Evolutionary conservation across 495 filamentous ascomycete genomes (phyloP).

Genomic region (Viridothelium virens): DNA sequence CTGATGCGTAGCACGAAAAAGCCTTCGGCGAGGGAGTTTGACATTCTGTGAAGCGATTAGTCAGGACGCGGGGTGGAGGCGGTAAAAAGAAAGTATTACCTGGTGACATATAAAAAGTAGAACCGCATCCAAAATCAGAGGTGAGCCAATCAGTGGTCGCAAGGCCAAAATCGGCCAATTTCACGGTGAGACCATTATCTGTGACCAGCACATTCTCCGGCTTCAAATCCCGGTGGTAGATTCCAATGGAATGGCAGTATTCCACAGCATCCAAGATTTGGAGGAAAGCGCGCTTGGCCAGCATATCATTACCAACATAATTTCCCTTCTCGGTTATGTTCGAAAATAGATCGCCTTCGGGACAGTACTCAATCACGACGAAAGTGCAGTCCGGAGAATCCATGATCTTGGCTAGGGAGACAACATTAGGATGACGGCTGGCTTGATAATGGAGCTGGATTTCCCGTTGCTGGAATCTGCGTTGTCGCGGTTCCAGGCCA

Average conservation of each 20-base stretch:
- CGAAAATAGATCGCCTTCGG: slow-evolving; percentile 92
- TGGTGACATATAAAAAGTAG: slow-evolving; percentile 99
- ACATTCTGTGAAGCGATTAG: slow-evolving; percentile 60
- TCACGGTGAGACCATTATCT: slow-evolving; percentile 77
- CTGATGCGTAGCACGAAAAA: slow-evolving; percentile 76
- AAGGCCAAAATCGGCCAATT: slow-evolving; percentile 95
- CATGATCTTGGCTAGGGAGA: slow-evolving; percentile 89
- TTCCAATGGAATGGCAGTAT: slow-evolving; percentile 84
- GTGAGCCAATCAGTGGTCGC: slow-evolving; percentile 77
- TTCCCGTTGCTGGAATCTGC: slow-evolving; percentile 85
- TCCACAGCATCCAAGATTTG: slow-evolving; percentile 97
- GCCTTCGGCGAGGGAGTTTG: slow-evolving; percentile 75
- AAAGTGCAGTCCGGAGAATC: slow-evolving; percentile 89
- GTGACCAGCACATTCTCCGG: slow-evolving; percentile 96
- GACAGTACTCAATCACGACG: slow-evolving; percentile 95
- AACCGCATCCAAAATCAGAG: slow-evolving; percentile 94
- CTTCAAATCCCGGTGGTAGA: slow-evolving; percentile 97
- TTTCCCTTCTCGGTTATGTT: slow-evolving; percentile 92
- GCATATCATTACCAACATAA: slow-evolving; percentile 84
- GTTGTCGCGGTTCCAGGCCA: slow-evolving; percentile 78
- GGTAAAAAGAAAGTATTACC: slow-evolving; percentile 51
- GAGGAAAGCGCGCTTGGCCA: slow-evolving; percentile 82
- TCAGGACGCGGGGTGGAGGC: background rate
- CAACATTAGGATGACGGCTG: slow-evolving; percentile 83
- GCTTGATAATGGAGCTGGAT: slow-evolving; percentile 85